These are phyloP conservation scores for Lepraria neglecta DNA, from an alignment of 495 filamentous ascomycete species.

Conservation along the genomic window DNA sequence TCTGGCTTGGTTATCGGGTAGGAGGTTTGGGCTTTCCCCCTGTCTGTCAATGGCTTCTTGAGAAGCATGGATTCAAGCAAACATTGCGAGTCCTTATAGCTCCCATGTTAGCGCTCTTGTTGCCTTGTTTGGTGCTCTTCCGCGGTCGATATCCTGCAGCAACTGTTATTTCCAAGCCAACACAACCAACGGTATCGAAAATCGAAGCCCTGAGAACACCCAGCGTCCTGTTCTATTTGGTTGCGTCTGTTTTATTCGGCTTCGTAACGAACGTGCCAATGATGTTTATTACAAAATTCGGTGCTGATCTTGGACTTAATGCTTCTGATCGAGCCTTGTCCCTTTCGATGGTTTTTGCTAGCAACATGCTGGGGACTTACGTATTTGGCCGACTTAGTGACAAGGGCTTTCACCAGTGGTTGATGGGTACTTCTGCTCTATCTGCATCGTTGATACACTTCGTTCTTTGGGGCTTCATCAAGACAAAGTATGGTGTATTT, in stretches of 20 bases:
- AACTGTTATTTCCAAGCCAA: slow-evolving; percentile 11
- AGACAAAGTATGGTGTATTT: slow-evolving; percentile 1
- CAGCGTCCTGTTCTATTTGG: slow-evolving; percentile 16
- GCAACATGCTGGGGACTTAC: slow-evolving; percentile 20
- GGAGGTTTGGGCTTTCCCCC: slow-evolving; percentile 21
- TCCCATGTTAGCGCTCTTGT: slow-evolving; percentile 21
- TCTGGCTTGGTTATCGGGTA: slow-evolving; percentile 23
- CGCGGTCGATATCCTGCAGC: slow-evolving; percentile 22
- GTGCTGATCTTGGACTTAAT: slow-evolving; percentile 11
- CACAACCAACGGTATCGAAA: slow-evolving; percentile 19
- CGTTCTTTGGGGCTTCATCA: slow-evolving; percentile 19
- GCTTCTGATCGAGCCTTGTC: slow-evolving; percentile 21
- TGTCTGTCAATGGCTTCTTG: slow-evolving; percentile 23
- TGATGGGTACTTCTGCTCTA: slow-evolving; percentile 13
- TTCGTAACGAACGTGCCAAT: slow-evolving; percentile 24
- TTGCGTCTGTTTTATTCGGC: slow-evolving; percentile 15
- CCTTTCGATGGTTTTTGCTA: slow-evolving; percentile 11
- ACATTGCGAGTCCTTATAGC: slow-evolving; percentile 21
- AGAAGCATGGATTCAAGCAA: slow-evolving; percentile 20
- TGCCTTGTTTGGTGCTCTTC: slow-evolving; percentile 20
- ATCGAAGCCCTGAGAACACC: slow-evolving; percentile 12
- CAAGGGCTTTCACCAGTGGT: slow-evolving; percentile 6
- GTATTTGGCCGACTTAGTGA: slow-evolving; percentile 18
- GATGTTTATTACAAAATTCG: slow-evolving; percentile 24
- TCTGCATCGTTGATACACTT: slow-evolving; percentile 17